Percentiles rank a stretch among this genome's conserved stretches.
These are phyloP conservation scores for Pestalotiopsis sp. DNA, from an alignment of 2,329 filamentous ascomycete genomes.

Conservation along the genomic window DNA sequence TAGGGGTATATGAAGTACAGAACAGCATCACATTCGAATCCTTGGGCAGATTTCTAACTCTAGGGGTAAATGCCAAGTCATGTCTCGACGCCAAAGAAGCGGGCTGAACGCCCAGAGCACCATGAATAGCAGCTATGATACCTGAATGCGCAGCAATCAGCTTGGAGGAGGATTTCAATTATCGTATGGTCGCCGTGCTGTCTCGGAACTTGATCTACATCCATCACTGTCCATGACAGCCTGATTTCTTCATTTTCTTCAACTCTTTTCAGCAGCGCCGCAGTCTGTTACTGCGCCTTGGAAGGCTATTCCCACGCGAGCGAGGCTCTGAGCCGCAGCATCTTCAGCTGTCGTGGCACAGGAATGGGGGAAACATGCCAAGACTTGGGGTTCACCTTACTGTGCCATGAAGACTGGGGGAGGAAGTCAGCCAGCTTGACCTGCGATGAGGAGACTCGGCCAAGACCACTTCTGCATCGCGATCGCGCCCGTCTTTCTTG, in stretches of 20 bases:
- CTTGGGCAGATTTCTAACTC: too few species aligned
- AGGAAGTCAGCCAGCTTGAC: not conserved
- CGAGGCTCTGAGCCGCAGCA: not conserved
- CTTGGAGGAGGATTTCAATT: too few species aligned
- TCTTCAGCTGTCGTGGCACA: not conserved
- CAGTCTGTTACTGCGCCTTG: not conserved
- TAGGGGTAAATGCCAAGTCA: too few species aligned
- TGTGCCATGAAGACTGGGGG: too few species aligned
- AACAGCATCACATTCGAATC: too few species aligned
- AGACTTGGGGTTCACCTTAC: not conserved
- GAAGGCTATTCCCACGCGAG: not conserved
- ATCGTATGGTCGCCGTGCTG: too few species aligned
- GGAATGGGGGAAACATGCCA: not conserved
- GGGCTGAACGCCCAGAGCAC: too few species aligned
- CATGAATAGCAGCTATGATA: too few species aligned
- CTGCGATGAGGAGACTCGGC: not conserved
- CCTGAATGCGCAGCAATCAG: too few species aligned
- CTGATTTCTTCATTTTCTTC: not conserved
- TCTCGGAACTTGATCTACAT: not conserved
- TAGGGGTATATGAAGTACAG: too few species aligned
- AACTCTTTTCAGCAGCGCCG: not conserved
- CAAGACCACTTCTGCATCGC: not conserved
- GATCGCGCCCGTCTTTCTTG: not conserved
- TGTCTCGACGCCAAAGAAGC: too few species aligned
- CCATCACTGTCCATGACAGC: not conserved